These are phyloP conservation scores for Pseudoscleropodium purum DNA, from an alignment of 225 moss, liverwort and hornwort genomes.

Conservation along the genomic window DNA sequence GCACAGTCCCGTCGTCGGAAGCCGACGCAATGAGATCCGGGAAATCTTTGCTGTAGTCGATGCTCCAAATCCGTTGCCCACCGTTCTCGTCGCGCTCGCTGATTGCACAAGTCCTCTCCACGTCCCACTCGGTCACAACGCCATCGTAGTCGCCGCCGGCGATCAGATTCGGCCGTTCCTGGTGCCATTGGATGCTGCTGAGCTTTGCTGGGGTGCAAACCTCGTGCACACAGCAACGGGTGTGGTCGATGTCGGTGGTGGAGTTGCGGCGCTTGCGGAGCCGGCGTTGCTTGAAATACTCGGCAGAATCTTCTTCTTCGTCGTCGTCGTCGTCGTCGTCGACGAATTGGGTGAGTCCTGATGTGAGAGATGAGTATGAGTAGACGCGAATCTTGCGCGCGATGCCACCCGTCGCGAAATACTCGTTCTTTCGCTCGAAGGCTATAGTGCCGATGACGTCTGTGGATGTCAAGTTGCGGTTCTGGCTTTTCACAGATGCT, in stretches of 20 bases:
- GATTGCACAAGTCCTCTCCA: conserved; percentile 47
- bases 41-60: conserved; percentile 63
- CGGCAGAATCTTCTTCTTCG: conserved; percentile 3
- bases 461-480: conserved; percentile 33
- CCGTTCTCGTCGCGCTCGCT: conserved; percentile 80
- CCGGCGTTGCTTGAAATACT: conserved; percentile 25
- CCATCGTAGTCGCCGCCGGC: conserved; percentile 95
- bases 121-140: conserved; percentile 72
- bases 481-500: conserved; percentile 48
- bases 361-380: conserved; percentile 25
- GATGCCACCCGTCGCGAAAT: conserved; percentile 82
- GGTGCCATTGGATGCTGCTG: conserved; percentile 75
- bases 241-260: conserved; percentile 26
- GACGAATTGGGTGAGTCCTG: conserved; percentile 3
- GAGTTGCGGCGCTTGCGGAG: conserved; percentile 14
- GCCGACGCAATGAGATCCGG: conserved; percentile 65
- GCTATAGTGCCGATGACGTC: conserved; percentile 80
- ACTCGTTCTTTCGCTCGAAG: conserved; percentile 54
- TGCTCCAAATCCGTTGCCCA: conserved; percentile 75
- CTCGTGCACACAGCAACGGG: conserved; percentile 39
- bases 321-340: conserved; percentile 4
- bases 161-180: conserved; percentile 50
- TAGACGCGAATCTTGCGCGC: conserved; percentile 83
- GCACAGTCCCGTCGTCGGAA: conserved; percentile 59
- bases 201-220: conserved; percentile 89